Evolutionary conservation across 2,329 filamentous ascomycete genomes (phyloP).

Genomic region (Calonectria hawksworthii): DNA sequence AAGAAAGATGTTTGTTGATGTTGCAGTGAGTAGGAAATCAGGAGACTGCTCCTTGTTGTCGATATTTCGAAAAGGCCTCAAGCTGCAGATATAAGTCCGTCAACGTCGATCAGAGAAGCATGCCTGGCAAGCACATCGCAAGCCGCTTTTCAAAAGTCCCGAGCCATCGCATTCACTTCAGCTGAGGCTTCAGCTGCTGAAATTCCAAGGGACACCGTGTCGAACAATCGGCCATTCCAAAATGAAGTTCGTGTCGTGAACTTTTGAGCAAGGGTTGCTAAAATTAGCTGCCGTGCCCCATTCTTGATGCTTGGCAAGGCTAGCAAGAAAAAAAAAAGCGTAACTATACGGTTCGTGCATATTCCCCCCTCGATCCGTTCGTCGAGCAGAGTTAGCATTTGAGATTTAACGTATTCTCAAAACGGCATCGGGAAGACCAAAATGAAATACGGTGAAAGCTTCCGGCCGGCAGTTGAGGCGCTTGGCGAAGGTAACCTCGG

Average conservation of each 20-base stretch:
- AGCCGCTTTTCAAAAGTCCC: neutral
- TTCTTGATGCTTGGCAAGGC: neutral
- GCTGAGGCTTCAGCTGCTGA: neutral
- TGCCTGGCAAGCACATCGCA: neutral
- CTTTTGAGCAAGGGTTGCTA: conserved; percentile 8
- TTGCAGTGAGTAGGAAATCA: neutral
- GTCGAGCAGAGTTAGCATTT: neutral
- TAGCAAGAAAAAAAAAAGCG: neutral
- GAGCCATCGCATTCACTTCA: neutral
- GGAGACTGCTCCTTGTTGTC: neutral
- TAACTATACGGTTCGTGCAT: neutral
- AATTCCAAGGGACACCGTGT: conserved; percentile 23
- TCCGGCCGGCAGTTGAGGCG: neutral
- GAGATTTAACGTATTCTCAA: conserved; percentile 6
- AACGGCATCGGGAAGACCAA: neutral
- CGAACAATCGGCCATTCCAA: conserved; percentile 6
- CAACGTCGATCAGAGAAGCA: neutral
- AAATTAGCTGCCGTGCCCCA: conserved; percentile 12
- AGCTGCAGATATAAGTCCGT: neutral
- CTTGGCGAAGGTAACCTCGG: neutral
- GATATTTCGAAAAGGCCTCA: neutral
- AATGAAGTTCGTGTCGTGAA: neutral
- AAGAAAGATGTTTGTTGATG: neutral
- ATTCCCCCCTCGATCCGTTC: neutral
- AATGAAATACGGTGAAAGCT: conserved; percentile 15